Percentiles rank a stretch among this genome's conserved stretches.
Conservation (phyloP, 2,329 filamentous ascomycete species). For the Colletotrichum lupini region DNA sequence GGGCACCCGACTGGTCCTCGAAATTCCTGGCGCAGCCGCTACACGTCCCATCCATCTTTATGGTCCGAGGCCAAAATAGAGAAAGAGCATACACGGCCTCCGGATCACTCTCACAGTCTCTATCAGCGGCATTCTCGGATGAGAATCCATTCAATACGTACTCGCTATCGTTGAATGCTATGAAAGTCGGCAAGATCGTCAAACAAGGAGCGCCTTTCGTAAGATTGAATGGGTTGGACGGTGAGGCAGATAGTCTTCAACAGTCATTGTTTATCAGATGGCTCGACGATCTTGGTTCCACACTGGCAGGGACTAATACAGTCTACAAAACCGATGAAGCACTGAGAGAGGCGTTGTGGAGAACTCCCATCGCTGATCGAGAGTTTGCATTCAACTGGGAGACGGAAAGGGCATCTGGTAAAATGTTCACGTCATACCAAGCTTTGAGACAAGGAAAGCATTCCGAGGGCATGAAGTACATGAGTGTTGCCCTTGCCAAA, state of each 20-base stretch:
- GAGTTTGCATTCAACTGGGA: slow-evolving; percentile 16
- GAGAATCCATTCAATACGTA: no score
- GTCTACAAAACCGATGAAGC: neutral
- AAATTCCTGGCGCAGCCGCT: neutral
- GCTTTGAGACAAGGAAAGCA: neutral
- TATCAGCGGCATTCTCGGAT: neutral
- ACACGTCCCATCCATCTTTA: neutral
- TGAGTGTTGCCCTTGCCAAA: slow-evolving; percentile 3
- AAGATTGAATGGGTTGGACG: neutral
- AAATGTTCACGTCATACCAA: slow-evolving; percentile 1
- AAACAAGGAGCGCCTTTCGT: neutral
- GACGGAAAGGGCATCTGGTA: neutral
- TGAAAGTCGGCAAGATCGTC: neutral
- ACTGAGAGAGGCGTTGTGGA: neutral
- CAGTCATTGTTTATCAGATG: neutral
- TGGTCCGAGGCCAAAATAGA: neutral
- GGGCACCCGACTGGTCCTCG: slow-evolving; percentile 12
- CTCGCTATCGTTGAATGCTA: neutral
- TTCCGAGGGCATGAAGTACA: slow-evolving; percentile 4
- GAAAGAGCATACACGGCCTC: neutral
- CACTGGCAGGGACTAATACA: neutral
- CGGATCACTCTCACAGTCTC: neutral
- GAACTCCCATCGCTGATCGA: slow-evolving; percentile 4
- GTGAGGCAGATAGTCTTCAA: neutral
- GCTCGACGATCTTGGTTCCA: neutral